phyloP scores from a whole-genome alignment of 805 yeast species.

The Candida sphagnicola region DNA sequence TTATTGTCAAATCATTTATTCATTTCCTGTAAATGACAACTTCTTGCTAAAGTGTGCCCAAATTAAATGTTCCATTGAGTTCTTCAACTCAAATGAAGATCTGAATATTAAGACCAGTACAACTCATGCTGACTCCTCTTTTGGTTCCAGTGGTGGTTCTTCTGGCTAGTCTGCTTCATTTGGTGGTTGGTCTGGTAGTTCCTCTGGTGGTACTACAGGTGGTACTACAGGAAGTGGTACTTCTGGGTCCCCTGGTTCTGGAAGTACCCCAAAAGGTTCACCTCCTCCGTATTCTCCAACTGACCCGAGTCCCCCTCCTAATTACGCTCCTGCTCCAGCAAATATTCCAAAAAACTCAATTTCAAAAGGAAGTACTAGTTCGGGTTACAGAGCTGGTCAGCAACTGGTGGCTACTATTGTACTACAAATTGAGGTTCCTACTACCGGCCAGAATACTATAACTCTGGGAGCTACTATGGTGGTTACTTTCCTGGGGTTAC shows the following conservation, averaged over 20 bases:
- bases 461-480: constrained; percentile 1
- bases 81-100: too few relatives aligned
- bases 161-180: neutral
- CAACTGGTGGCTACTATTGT: neutral
- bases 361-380: neutral
- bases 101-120: too few relatives aligned
- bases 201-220: neutral
- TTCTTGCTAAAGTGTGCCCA: too few relatives aligned
- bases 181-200: neutral
- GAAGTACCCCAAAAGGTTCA: neutral
- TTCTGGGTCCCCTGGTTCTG: neutral
- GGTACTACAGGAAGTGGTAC: neutral
- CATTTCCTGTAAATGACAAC: neutral
- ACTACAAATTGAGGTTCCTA: constrained; percentile 2
- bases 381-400: neutral
- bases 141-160: neutral
- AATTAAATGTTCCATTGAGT: too few relatives aligned
- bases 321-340: neutral
- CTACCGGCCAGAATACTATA: constrained; percentile 2
- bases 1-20: neutral
- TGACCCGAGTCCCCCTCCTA: neutral
- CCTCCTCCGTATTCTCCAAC: neutral
- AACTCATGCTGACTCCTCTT: neutral
- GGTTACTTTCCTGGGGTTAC: constrained; percentile 4
- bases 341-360: neutral